Evolutionary conservation across 2,329 filamentous ascomycete genomes (phyloP).

Genomic region (Alternaria metachromatica): DNA sequence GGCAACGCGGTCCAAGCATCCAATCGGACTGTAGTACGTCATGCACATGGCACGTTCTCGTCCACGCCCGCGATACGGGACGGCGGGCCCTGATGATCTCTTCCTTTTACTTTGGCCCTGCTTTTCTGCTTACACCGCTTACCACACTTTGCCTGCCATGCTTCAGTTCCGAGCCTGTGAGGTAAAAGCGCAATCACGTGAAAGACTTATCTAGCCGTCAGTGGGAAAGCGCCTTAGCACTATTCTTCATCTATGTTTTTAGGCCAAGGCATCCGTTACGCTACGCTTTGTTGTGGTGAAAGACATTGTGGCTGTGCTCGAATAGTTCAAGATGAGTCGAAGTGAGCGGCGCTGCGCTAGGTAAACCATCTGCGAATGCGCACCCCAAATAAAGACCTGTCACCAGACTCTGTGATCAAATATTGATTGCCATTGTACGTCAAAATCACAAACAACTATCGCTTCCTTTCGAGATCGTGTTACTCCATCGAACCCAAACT

Average conservation of each 20-base stretch:
- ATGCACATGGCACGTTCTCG: neutral
- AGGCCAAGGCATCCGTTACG: neutral
- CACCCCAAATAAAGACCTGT: neutral
- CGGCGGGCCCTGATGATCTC: constrained; percentile 11
- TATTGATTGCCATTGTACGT: neutral
- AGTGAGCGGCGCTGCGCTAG: constrained; percentile 15
- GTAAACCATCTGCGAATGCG: neutral
- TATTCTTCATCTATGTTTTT: neutral
- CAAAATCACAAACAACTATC: neutral
- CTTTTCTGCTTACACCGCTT: neutral
- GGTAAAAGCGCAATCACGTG: neutral
- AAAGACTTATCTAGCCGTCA: neutral
- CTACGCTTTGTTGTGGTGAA: neutral
- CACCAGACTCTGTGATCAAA: neutral
- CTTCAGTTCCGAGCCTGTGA: neutral
- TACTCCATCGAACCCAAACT: neutral
- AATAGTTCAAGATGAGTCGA: constrained; percentile 17
- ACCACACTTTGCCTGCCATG: neutral
- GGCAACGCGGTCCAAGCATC: constrained; percentile 6
- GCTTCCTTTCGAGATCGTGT: neutral
- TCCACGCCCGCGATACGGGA: neutral
- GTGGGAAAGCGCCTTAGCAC: accelerated
- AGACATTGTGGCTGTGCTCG: neutral
- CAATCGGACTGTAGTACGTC: constrained; percentile 2
- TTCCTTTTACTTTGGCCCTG: constrained; percentile 3